These are phyloP conservation scores for Radiomyces spectabilis DNA, from an alignment of 192 early-diverging fungal species.

Conservation along the genomic window DNA sequence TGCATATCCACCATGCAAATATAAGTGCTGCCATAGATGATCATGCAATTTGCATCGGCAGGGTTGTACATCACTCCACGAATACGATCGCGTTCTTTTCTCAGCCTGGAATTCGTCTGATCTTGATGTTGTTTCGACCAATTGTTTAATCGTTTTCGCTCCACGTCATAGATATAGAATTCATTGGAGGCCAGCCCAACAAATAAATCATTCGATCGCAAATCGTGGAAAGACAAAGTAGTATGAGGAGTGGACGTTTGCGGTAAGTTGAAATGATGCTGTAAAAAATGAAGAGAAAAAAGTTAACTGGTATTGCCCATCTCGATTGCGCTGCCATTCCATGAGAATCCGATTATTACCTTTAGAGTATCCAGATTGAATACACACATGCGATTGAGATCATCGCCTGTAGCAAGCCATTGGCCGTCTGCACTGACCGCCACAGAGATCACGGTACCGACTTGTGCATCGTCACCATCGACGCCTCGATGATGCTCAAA, in stretches of 20 bases:
- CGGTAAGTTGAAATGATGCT: constrained; percentile 66
- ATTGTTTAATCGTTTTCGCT: constrained; percentile 56
- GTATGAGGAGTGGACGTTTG: constrained; percentile 53
- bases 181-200: constrained; percentile 59
- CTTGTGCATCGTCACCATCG: constrained; percentile 32
- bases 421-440: constrained; percentile 72
- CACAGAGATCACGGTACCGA: constrained; percentile 57
- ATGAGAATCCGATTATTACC: constrained; percentile 33
- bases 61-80: constrained; percentile 68
- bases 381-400: constrained; percentile 62
- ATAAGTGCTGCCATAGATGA: constrained; percentile 63
- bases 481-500: constrained; percentile 63
- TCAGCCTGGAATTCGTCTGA: constrained; percentile 57
- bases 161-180: constrained; percentile 75
- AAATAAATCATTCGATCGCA: constrained; percentile 41
- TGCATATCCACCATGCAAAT: constrained; percentile 72
- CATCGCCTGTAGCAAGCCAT: constrained; percentile 78
- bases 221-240: constrained; percentile 57
- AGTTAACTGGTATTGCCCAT: not conserved
- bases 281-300: constrained; percentile 5
- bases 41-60: constrained; percentile 49
- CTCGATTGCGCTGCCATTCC: not conserved
- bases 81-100: constrained; percentile 59
- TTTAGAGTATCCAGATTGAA: constrained; percentile 63
- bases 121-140: constrained; percentile 77